Percentiles rank a stretch among this genome's conserved stretches.
Evolutionary conservation across 768 basidiomycete species (phyloP).

Genomic region (Cystobasidium tubakii): DNA sequence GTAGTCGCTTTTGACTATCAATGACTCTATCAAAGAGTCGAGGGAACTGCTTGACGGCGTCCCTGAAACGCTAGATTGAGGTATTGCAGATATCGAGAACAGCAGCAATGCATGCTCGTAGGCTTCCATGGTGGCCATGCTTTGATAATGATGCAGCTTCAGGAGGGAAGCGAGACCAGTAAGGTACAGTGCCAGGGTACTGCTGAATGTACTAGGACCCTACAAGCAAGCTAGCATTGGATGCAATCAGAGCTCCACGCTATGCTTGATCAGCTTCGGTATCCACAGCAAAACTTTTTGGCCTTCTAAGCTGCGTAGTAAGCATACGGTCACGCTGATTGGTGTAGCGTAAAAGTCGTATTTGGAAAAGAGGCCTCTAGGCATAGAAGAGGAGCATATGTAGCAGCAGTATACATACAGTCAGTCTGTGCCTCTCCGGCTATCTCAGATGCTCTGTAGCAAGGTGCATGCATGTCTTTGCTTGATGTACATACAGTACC

Average conservation of each 20-base stretch:
- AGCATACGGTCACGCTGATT: background rate
- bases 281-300: background rate
- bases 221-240: background rate
- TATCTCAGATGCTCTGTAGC: too few species aligned
- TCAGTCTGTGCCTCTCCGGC: too few species aligned
- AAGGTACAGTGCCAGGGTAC: too few species aligned
- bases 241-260: background rate
- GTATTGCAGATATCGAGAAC: background rate
- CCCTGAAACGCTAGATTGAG: background rate
- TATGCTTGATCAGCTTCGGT: background rate
- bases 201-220: too few species aligned
- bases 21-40: background rate
- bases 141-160: background rate
- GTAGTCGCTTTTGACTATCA: constrained; percentile 31
- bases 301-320: background rate
- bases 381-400: too few species aligned
- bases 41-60: background rate
- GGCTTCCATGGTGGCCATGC: background rate
- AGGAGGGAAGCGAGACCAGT: background rate
- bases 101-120: constrained; percentile 27
- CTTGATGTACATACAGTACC: too few species aligned
- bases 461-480: too few species aligned
- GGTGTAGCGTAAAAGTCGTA: too few species aligned
- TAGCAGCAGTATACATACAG: too few species aligned
- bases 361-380: too few species aligned